Percentiles rank a stretch among this genome's conserved stretches.
Evolutionary conservation across 164 flowering plant genomes (phyloP).

Genomic region (Vitis cinerea): DNA sequence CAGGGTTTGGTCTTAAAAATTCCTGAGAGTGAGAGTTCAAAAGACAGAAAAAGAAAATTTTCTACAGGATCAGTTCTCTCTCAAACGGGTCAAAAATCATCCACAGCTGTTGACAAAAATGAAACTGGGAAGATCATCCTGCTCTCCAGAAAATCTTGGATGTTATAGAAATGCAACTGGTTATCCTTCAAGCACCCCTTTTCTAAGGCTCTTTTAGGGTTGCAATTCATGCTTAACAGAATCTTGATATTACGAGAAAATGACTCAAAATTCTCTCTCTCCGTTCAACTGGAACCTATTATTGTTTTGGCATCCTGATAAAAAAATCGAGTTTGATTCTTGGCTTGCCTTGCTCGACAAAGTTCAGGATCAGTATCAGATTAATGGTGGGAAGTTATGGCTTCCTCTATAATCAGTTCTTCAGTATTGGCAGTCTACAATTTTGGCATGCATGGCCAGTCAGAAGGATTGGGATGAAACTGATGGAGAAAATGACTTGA

Average conservation of each 20-base stretch:
- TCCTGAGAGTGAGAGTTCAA: constrained; percentile 5
- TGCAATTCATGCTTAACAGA: constrained; percentile 64
- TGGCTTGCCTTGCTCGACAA: constrained; percentile 87
- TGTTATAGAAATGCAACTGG: constrained; percentile 61
- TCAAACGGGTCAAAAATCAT: constrained; percentile 15
- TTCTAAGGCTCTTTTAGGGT: constrained; percentile 71
- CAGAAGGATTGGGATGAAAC: too few species aligned
- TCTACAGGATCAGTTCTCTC: constrained; percentile 10
- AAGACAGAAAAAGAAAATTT: constrained; percentile 17
- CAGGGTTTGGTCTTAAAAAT: constrained; percentile 9
- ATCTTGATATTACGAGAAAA: constrained; percentile 50
- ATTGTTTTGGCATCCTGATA: constrained; percentile 52
- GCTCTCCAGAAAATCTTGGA: constrained; percentile 64
- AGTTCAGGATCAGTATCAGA: constrained; percentile 63
- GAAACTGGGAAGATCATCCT: constrained; percentile 67
- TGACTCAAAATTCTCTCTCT: constrained; percentile 60
- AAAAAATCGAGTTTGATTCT: constrained; percentile 75
- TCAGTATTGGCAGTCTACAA: too few species aligned
- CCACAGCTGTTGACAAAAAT: constrained; percentile 18
- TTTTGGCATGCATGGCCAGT: too few species aligned
- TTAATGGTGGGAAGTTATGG: constrained; percentile 72
- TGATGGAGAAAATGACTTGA: too few species aligned
- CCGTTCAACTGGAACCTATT: constrained; percentile 70
- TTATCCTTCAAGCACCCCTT: constrained; percentile 66
- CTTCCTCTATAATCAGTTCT: too few species aligned